Evolutionary conservation across 805 yeast genomes (phyloP).

Genomic region (Wickerhamomyces subpelliculosus): DNA sequence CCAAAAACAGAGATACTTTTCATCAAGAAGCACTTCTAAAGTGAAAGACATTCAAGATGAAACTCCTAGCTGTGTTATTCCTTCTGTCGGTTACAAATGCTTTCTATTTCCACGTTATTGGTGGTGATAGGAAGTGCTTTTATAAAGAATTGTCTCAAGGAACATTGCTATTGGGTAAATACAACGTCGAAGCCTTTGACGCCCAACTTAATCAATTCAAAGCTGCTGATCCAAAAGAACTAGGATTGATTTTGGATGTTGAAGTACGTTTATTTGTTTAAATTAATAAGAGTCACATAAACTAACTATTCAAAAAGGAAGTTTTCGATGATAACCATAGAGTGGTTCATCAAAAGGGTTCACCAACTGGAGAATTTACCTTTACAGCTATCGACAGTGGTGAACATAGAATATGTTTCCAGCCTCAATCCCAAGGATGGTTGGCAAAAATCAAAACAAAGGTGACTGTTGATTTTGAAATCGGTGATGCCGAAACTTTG

Average conservation of each 20-base stretch:
- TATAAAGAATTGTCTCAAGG: constrained; percentile 47
- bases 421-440: constrained; percentile 51
- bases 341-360: constrained; percentile 63
- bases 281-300: too few relatives aligned
- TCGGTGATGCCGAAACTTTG: constrained; percentile 57
- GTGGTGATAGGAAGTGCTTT: constrained; percentile 49
- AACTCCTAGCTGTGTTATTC: constrained; percentile 14
- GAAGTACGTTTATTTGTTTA: constrained; percentile 24
- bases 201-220: constrained; percentile 27
- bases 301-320: constrained; percentile 29
- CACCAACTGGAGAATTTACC: constrained; percentile 61
- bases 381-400: constrained; percentile 72
- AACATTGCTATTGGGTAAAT: constrained; percentile 42
- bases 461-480: constrained; percentile 55
- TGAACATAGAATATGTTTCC: constrained; percentile 70
- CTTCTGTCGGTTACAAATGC: constrained; percentile 25
- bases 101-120: constrained; percentile 45
- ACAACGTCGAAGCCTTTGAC: constrained; percentile 40
- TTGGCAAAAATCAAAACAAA: constrained; percentile 51
- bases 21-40: too few relatives aligned
- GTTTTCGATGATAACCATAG: constrained; percentile 73
- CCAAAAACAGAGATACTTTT: too few relatives aligned
- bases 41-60: constrained; percentile 6
- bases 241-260: constrained; percentile 35
- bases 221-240: constrained; percentile 26